Conservation (phyloP, 805 yeast genomes). For the Suhomyces sp. region DNA sequence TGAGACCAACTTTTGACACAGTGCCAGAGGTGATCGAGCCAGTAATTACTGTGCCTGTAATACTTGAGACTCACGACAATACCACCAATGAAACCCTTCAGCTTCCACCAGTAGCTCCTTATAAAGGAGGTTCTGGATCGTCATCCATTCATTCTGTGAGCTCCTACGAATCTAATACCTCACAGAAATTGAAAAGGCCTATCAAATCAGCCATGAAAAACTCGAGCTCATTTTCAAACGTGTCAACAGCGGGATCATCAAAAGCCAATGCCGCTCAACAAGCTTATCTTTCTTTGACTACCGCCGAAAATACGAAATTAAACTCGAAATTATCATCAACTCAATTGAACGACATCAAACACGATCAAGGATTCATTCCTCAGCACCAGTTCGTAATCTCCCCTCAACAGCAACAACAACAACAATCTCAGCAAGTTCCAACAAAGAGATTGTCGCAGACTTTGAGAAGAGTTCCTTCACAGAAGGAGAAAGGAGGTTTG, state of each 20-base stretch:
- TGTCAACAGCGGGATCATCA: constrained; percentile 10
- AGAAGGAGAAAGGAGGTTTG: constrained; percentile 12
- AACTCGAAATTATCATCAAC: constrained; percentile 58
- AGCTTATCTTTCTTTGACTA: constrained; percentile 66
- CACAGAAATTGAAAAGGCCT: constrained; percentile 30
- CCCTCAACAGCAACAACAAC: neutral
- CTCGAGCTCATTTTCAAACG: constrained; percentile 23
- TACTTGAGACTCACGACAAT: constrained; percentile 18
- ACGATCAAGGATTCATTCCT: constrained; percentile 6
- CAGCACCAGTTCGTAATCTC: too few relatives aligned
- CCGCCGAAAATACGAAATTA: constrained; percentile 76
- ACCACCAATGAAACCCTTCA: constrained; percentile 20
- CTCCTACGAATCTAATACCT: constrained; percentile 27
- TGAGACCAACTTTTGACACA: constrained; percentile 33
- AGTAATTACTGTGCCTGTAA: constrained; percentile 21
- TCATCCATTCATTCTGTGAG: constrained; percentile 32
- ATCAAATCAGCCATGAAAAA: constrained; percentile 54
- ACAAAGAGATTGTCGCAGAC: constrained; percentile 28
- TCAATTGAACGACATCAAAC: constrained; percentile 27
- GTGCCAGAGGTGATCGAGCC: constrained; percentile 29
- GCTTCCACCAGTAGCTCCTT: constrained; percentile 13
- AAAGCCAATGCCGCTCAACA: constrained; percentile 49
- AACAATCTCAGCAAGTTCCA: constrained; percentile 13
- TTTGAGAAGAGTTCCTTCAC: constrained; percentile 26
- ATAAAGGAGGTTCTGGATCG: constrained; percentile 22